Conservation (phyloP, 2,329 filamentous ascomycete genomes). For the Alternaria arborescens region DNA sequence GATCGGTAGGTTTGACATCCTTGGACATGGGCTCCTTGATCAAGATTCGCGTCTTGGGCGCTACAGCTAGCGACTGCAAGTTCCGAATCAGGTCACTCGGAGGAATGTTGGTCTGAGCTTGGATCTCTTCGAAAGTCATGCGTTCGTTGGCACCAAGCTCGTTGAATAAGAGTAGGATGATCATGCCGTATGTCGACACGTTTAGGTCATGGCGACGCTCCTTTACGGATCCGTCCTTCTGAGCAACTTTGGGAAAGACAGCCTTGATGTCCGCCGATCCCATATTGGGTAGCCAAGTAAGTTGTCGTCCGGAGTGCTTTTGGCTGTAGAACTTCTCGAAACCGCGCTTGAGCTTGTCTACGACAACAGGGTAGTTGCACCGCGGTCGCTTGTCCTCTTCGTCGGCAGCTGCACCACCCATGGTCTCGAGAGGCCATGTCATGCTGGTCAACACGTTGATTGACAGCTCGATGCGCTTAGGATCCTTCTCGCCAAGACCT, state of each 20-base stretch:
- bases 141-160: slow-evolving; percentile 65
- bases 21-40: slow-evolving; percentile 82
- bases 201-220: slow-evolving; percentile 87
- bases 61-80: slow-evolving; percentile 81
- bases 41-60: slow-evolving; percentile 82
- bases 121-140: slow-evolving; percentile 78
- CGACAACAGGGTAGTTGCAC: slow-evolving; percentile 77
- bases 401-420: slow-evolving; percentile 67
- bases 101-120: slow-evolving; percentile 81
- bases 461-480: slow-evolving; percentile 76
- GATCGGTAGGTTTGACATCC: slow-evolving; percentile 77
- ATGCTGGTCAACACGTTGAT: slow-evolving; percentile 91
- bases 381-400: slow-evolving; percentile 56
- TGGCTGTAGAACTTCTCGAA: slow-evolving; percentile 90
- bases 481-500: slow-evolving; percentile 64
- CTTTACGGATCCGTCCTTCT: slow-evolving; percentile 71
- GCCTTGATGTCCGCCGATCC: slow-evolving; percentile 89
- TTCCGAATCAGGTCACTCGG: slow-evolving; percentile 76
- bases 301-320: slow-evolving; percentile 84
- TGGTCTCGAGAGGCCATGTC: slow-evolving; percentile 92
- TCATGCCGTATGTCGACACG: slow-evolving; percentile 90
- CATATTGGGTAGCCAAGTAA: slow-evolving; percentile 81
- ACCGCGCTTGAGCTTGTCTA: slow-evolving; percentile 79
- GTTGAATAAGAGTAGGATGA: slow-evolving; percentile 90
- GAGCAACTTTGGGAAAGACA: slow-evolving; percentile 74